phyloP scores from a whole-genome alignment of 169 alveolate species.

The Plasmodium adleri region DNA sequence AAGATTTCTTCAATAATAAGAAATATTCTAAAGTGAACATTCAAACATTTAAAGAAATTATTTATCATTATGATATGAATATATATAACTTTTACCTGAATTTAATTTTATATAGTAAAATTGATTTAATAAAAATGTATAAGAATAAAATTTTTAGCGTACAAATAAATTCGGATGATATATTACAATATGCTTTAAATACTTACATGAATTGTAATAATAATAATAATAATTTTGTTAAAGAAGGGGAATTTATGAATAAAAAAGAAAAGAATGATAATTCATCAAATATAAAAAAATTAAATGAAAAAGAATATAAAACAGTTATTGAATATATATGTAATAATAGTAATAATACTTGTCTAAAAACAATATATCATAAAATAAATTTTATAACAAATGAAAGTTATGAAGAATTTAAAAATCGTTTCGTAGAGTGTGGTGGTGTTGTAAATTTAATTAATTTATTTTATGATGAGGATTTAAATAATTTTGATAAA shows the following conservation, averaged over 20 bases:
- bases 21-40: constrained; percentile 67
- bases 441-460: constrained; percentile 73
- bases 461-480: constrained; percentile 70
- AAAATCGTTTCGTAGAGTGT: constrained; percentile 51
- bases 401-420: constrained; percentile 52
- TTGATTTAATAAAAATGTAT: constrained; percentile 19
- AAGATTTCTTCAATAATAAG: constrained; percentile 62
- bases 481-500: constrained; percentile 62
- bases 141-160: constrained; percentile 53
- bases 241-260: not conserved
- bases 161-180: constrained; percentile 14
- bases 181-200: constrained; percentile 38
- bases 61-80: constrained; percentile 42
- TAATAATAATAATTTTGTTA: not conserved
- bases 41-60: constrained; percentile 28
- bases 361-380: constrained; percentile 45
- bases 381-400: constrained; percentile 44
- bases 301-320: constrained; percentile 36
- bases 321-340: constrained; percentile 63
- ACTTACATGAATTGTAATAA: constrained; percentile 20
- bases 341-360: constrained; percentile 27
- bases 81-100: constrained; percentile 47
- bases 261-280: not conserved
- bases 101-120: constrained; percentile 48
- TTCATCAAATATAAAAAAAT: not conserved